Conservation (phyloP, 139 green algal genomes). For the Marvania coccoides region DNA sequence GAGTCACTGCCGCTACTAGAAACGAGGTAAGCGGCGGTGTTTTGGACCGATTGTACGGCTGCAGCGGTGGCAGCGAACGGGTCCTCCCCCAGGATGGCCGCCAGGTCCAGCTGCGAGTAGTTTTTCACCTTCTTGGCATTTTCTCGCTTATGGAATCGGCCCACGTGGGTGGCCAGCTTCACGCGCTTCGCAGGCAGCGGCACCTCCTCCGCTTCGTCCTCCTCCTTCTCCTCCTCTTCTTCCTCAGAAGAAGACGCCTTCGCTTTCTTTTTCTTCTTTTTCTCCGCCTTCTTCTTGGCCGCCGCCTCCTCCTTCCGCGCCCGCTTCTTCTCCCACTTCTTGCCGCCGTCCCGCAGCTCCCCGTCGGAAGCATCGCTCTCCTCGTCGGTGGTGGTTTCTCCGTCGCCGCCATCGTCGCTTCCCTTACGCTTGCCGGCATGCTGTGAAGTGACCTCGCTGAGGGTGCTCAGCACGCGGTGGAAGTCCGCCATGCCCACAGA, state of each 20-base stretch:
- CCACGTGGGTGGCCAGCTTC: constrained; percentile 46
- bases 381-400: neutral
- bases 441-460: constrained; percentile 54
- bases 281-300: constrained; percentile 1
- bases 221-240: constrained; percentile 1
- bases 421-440: constrained; percentile 9
- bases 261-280: neutral
- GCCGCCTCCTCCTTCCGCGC: neutral
- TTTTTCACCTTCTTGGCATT: constrained; percentile 55
- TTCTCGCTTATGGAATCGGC: constrained; percentile 59
- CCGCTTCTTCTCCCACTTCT: constrained; percentile 6
- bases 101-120: constrained; percentile 67
- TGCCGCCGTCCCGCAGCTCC: neutral
- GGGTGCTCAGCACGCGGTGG: constrained; percentile 51
- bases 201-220: neutral
- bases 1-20: neutral
- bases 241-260: neutral
- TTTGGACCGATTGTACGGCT: neutral
- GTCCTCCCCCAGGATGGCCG: constrained; percentile 63
- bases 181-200: constrained; percentile 1
- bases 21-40: too few species aligned
- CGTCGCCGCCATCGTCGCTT: neutral
- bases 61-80: constrained; percentile 22
- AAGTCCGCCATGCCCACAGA: constrained; percentile 65
- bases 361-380: neutral